Percentiles rank a stretch among this genome's conserved stretches.
phyloP scores from a whole-genome alignment of 2,329 filamentous ascomycete genomes.

The Stromatinia cepivora region DNA sequence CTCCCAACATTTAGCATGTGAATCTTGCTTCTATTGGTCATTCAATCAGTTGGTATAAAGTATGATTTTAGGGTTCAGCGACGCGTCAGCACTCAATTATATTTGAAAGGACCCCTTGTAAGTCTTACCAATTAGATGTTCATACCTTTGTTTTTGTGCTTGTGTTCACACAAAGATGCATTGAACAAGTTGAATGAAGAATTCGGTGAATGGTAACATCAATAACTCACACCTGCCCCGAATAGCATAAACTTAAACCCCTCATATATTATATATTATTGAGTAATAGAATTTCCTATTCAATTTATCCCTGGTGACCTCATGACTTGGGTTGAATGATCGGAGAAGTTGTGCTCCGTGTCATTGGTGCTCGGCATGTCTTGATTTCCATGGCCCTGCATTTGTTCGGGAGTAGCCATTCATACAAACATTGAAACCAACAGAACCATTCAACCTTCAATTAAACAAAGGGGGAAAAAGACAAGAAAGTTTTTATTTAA shows the following conservation, averaged over 20 bases:
- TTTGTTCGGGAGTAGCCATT: background rate
- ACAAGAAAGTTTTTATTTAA: background rate
- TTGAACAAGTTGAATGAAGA: background rate
- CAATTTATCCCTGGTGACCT: background rate
- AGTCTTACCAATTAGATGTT: background rate
- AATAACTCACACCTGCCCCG: background rate
- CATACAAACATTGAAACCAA: background rate
- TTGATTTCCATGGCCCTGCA: background rate
- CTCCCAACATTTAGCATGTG: background rate
- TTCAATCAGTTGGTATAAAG: background rate
- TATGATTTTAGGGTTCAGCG: background rate
- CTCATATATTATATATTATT: background rate
- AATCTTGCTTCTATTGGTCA: background rate
- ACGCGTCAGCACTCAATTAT: conserved; percentile 4
- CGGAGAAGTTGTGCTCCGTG: background rate
- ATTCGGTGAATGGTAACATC: background rate
- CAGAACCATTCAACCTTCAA: background rate
- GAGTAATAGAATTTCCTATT: background rate
- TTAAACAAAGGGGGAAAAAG: background rate
- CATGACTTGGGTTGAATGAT: conserved; percentile 20
- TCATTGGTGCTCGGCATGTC: background rate
- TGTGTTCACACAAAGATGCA: background rate
- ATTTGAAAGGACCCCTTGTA: background rate
- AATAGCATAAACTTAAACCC: background rate
- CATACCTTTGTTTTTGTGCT: background rate